These are phyloP conservation scores for Lipomyces starkeyi DNA, from an alignment of 805 yeast species.

Conservation along the genomic window DNA sequence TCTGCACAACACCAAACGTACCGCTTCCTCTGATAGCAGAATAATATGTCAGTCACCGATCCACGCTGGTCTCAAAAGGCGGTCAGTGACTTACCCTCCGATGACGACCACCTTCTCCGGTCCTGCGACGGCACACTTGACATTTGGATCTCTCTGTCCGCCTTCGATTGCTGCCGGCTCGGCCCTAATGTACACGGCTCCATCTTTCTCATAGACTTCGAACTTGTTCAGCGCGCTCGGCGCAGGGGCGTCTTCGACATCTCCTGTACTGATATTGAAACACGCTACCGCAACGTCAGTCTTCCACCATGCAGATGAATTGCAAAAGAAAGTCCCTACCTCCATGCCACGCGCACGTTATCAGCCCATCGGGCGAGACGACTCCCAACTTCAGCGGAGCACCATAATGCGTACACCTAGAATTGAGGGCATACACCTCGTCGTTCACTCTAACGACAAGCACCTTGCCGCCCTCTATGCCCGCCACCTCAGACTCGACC, in stretches of 20 bases:
- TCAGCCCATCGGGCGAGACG: constrained; percentile 10
- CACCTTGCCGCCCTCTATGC: constrained; percentile 2
- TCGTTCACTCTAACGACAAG: constrained; percentile 1
- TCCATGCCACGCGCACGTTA: constrained; percentile 8
- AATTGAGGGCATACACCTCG: constrained; percentile 1
- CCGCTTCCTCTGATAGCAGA: constrained; percentile 17
- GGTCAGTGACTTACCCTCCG: constrained; percentile 12
- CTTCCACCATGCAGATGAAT: not conserved
- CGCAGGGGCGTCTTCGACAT: constrained; percentile 24
- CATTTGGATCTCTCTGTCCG: constrained; percentile 10
- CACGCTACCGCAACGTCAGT: constrained; percentile 12
- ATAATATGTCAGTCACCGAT: constrained; percentile 5
- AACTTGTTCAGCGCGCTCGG: constrained; percentile 11
- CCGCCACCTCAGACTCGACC: not conserved
- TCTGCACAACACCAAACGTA: constrained; percentile 15
- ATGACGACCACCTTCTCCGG: constrained; percentile 12
- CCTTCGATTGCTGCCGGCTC: constrained; percentile 6
- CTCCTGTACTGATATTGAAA: constrained; percentile 16
- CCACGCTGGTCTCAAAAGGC: constrained; percentile 1
- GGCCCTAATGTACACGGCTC: constrained; percentile 14
- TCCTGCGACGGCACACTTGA: constrained; percentile 6
- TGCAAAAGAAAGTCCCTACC: constrained; percentile 1
- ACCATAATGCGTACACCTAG: constrained; percentile 21
- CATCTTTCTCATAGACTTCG: constrained; percentile 13
- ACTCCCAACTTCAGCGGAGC: constrained; percentile 24